Base-by-base conservation (phyloP, 306 rosid species). In the Citrullus mucosospermus region DNA sequence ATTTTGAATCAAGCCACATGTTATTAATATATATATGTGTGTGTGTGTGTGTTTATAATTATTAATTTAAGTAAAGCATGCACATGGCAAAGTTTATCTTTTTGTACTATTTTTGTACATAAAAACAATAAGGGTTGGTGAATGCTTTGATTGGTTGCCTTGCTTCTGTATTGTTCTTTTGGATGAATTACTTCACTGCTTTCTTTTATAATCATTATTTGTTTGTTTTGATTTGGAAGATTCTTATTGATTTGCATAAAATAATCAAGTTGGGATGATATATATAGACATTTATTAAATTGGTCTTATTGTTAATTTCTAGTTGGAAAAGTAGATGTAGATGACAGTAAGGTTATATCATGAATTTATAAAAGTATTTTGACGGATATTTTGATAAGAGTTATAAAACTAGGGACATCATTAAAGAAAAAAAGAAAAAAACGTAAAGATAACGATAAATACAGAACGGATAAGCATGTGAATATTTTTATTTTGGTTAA, bases 181-280 rank as follows among this genome's bases (percentile, higher is more conserved):
- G 54, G 75, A 43, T 46, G 38, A 44, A 22, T 41, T 22, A 18
- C 18, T 68, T n/a, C 36, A 60, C 6, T 39, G 5, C 11, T 51
- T 8, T 11, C 4, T 4, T 44, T 70, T 5, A 70, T 70, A 2
- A 70, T 44, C 8, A 44, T 12, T 46, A 15, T 70, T 44, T 70
- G 56, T 70, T 46, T 70, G 76, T 44, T 44, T 43, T 44, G 76
- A 44, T 46, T 70, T 43, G 76, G 76, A 70, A 70, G 75, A 39
- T 39, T 67, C 74, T 17, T 18, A 67, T 61, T n/a, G 6, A 55
- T 16, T 54, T 17, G 58, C 2, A 54, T 54, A 48, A 48, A 54
- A 2, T 54, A 17, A 56, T 56, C 28, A 56, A 56, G 61, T n/a
- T 56, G 2, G 61, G 61, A 56, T 56, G 4, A 56, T n/a, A n/a